phyloP scores from a whole-genome alignment of 2,329 filamentous ascomycete genomes.

The Orbilia blumenaviensis region DNA sequence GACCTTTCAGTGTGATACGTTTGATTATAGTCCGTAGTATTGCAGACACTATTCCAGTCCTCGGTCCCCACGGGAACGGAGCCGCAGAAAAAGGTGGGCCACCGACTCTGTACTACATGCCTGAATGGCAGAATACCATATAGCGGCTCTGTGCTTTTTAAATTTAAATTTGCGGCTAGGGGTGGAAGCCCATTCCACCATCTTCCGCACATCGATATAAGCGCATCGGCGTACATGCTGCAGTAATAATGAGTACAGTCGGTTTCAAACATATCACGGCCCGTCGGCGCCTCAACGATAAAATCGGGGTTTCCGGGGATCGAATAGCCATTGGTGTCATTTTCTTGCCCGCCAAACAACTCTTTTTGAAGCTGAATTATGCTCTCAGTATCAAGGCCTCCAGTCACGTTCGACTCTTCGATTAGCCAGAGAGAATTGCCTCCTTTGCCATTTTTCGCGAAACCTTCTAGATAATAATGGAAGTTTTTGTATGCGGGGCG shows the following conservation, averaged over 20 bases:
- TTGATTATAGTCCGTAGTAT: not conserved
- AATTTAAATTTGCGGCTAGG: not conserved
- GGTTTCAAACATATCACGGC: not conserved
- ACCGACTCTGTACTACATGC: not conserved
- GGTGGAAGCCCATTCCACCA: slow-evolving; percentile 1
- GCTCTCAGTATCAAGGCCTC: not conserved
- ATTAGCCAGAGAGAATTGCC: not conserved
- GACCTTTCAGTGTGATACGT: not conserved
- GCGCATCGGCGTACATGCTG: not conserved
- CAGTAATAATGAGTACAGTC: slow-evolving; percentile 4
- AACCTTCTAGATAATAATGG: not conserved
- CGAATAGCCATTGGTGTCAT: not conserved
- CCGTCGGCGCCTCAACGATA: not conserved
- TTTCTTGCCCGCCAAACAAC: not conserved
- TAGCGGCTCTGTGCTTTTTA: too few relatives aligned
- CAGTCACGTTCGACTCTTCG: not conserved
- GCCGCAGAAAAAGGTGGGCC: not conserved
- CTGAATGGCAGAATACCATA: too few relatives aligned
- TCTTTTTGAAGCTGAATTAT: not conserved
- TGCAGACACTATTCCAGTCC: not conserved
- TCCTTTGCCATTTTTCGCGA: not conserved
- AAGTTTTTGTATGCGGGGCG: not conserved
- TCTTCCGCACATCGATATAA: not conserved
- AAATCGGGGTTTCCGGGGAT: not conserved
- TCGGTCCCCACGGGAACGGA: not conserved